Evolutionary conservation across 1,284 basidiomycete genomes (phyloP).

Genomic region (Salmacisia buchloeana): DNA sequence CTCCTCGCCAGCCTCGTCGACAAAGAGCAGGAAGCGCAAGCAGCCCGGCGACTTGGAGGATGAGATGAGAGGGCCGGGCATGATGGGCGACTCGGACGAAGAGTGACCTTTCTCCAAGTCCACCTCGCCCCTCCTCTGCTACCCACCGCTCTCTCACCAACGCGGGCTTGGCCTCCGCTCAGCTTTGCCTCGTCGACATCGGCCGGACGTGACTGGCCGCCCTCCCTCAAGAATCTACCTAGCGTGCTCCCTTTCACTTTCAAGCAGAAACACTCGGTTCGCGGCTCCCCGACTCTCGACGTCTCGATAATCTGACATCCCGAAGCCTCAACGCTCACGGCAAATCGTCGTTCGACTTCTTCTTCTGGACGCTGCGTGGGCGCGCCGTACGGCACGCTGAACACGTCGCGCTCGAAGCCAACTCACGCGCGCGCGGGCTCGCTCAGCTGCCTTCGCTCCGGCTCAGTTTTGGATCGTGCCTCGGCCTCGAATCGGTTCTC

Average conservation of each 20-base stretch:
- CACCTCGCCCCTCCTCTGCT: neutral
- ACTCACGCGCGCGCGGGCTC: too few relatives aligned
- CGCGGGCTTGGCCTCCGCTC: neutral
- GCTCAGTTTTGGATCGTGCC: too few relatives aligned
- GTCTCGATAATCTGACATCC: too few relatives aligned
- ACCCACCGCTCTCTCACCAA: neutral
- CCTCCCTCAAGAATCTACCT: neutral
- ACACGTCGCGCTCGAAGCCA: too few relatives aligned
- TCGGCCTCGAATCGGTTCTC: too few relatives aligned
- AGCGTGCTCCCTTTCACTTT: neutral
- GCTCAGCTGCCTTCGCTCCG: too few relatives aligned
- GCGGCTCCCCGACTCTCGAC: neutral
- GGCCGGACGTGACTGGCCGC: neutral
- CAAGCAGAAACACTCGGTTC: neutral
- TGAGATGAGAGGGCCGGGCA: neutral
- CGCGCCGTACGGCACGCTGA: too few relatives aligned
- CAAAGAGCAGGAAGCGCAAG: slow-evolving; percentile 8
- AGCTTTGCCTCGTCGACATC: neutral
- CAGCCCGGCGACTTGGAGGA: slow-evolving; percentile 2
- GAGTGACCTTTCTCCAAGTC: neutral
- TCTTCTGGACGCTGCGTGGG: too few relatives aligned
- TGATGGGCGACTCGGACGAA: neutral
- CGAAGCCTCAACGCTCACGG: neutral
- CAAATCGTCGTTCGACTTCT: too few relatives aligned
- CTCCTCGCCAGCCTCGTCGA: neutral